Evolutionary conservation across 129 eudicot species (phyloP).

Genomic region (Artemisia tridentata): DNA sequence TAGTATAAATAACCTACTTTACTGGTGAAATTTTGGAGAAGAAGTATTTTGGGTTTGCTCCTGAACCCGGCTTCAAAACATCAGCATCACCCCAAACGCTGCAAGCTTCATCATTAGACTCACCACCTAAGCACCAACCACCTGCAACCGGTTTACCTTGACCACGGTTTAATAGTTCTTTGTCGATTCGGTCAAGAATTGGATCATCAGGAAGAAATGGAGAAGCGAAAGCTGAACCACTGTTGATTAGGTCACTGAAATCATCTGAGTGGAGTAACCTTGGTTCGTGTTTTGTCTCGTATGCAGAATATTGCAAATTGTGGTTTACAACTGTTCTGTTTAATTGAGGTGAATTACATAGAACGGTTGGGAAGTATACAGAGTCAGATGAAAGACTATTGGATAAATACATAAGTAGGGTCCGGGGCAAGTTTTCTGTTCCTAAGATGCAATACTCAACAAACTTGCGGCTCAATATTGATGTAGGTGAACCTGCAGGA

Average conservation of each 20-base stretch:
- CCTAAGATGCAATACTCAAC: conserved; percentile 77
- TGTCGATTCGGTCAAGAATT: conserved; percentile 77
- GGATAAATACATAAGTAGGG: conserved; percentile 82
- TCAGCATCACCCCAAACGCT: conserved; percentile 90
- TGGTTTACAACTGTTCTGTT: conserved; percentile 69
- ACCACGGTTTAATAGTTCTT: conserved; percentile 47
- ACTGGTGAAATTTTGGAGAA: too few species aligned
- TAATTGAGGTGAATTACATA: conserved; percentile 71
- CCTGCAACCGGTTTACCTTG: conserved; percentile 76
- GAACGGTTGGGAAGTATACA: conserved; percentile 73
- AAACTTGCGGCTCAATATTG: conserved; percentile 75
- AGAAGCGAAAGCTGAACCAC: conserved; percentile 90
- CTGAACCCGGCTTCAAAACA: conserved; percentile 78
- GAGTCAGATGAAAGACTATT: conserved; percentile 71
- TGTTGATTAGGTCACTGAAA: conserved; percentile 43
- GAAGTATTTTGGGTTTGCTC: too few species aligned
- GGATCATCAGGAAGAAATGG: conserved; percentile 58
- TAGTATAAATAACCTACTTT: too few species aligned
- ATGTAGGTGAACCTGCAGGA: conserved; percentile 68
- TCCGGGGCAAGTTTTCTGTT: conserved; percentile 83
- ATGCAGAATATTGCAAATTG: conserved; percentile 52
- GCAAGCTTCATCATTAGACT: conserved; percentile 42
- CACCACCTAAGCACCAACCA: conserved; percentile 97
- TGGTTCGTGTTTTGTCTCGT: conserved; percentile 43
- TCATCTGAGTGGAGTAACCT: conserved; percentile 45